A percentile compares a stretch with the other conserved stretches of the same genome.
These are phyloP conservation scores for Monascus ruber DNA, from an alignment of 2,329 filamentous ascomycete species.

Conservation along the genomic window DNA sequence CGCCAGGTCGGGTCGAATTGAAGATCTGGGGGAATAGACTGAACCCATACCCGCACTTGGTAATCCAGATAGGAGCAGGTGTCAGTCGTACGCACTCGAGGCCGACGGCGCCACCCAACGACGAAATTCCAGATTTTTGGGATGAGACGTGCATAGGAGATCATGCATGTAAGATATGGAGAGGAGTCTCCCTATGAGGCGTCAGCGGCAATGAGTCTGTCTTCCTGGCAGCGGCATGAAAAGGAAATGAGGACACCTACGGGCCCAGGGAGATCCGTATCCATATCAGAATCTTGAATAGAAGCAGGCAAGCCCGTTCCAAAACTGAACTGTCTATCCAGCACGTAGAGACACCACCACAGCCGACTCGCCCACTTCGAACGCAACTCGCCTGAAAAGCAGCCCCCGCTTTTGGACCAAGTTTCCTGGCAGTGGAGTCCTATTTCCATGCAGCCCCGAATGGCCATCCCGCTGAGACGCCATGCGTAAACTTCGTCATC, in stretches of 20 bases:
- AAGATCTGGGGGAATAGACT: conserved; percentile 34
- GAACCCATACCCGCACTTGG: conserved; percentile 36
- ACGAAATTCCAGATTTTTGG: conserved; percentile 39
- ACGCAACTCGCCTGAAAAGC: conserved; percentile 26
- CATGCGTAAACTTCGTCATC: conserved; percentile 42
- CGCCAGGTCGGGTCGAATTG: conserved; percentile 23
- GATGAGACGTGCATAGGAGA: conserved; percentile 36
- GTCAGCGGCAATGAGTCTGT: not conserved
- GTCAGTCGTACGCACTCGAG: conserved; percentile 24
- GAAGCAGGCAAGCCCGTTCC: conserved; percentile 41
- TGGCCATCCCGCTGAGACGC: conserved; percentile 38
- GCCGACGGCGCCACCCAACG: conserved; percentile 23
- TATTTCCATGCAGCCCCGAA: conserved; percentile 37
- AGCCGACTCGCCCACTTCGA: conserved; percentile 26
- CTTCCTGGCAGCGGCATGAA: not conserved
- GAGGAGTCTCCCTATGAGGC: conserved; percentile 9
- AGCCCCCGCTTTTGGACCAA: conserved; percentile 22
- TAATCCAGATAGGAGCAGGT: conserved; percentile 31
- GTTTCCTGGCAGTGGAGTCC: conserved; percentile 39
- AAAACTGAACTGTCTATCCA: conserved; percentile 43
- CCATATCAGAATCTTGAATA: conserved; percentile 39
- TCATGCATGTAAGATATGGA: conserved; percentile 38
- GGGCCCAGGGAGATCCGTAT: conserved; percentile 37
- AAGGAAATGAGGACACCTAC: conserved; percentile 16
- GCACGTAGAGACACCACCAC: conserved; percentile 43